A percentile compares a stretch with the other conserved stretches of the same genome.
Conservation (phyloP, 2,329 filamentous ascomycete species). For the Pezicula neosporulosa region DNA sequence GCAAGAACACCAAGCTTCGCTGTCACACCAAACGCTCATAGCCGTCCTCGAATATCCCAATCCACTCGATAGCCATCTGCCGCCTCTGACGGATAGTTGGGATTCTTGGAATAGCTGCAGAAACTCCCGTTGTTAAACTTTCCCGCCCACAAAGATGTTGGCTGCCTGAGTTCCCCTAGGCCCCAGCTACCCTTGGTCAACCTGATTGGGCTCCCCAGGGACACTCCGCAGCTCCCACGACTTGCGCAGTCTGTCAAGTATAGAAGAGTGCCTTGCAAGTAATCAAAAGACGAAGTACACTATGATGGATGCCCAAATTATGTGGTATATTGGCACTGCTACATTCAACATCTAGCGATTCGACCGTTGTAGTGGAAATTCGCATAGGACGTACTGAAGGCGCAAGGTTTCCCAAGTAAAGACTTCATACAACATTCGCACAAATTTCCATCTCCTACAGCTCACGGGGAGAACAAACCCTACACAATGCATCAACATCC, state of each 20-base stretch:
- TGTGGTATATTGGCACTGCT: slow-evolving; percentile 25
- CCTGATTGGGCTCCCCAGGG: slow-evolving; percentile 17
- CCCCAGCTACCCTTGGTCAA: slow-evolving; percentile 20
- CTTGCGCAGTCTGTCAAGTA: slow-evolving; percentile 5
- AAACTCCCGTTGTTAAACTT: neutral
- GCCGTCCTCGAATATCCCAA: slow-evolving; percentile 7
- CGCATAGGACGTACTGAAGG: slow-evolving; percentile 9
- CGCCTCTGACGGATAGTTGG: neutral
- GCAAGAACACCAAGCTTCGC: slow-evolving; percentile 11
- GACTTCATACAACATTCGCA: slow-evolving; percentile 10
- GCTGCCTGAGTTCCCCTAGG: slow-evolving; percentile 21
- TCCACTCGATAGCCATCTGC: neutral
- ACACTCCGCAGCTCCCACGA: slow-evolving; percentile 6
- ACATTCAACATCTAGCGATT: slow-evolving; percentile 24
- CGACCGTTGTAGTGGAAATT: slow-evolving; percentile 18
- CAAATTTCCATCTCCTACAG: slow-evolving; percentile 13
- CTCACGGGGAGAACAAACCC: slow-evolving; percentile 9
- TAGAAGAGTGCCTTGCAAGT: slow-evolving; percentile 2
- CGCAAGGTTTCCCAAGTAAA: neutral
- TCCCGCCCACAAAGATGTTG: slow-evolving; percentile 15
- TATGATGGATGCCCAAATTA: slow-evolving; percentile 30
- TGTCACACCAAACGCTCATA: slow-evolving; percentile 8
- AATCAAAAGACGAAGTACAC: slow-evolving; percentile 8
- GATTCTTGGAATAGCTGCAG: neutral
- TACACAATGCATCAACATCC: slow-evolving; percentile 84